Evolutionary conservation across 2,329 filamentous ascomycete genomes (phyloP).

Genomic region (Diaporthe amygdali): DNA sequence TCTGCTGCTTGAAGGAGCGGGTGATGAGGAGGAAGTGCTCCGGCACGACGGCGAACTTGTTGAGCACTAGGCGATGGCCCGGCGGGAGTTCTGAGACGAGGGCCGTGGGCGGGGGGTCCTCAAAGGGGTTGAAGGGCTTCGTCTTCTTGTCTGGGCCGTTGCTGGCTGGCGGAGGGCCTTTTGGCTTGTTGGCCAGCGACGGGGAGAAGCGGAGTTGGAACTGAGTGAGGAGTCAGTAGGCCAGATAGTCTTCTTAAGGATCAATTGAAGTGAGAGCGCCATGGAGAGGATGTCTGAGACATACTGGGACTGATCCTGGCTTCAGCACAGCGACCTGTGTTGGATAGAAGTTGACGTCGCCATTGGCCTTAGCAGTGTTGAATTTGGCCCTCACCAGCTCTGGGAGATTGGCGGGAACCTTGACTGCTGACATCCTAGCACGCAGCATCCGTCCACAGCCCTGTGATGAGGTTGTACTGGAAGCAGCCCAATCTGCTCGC

Average conservation of each 20-base stretch:
- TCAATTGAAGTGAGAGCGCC: neutral
- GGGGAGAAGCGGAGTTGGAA: conserved; percentile 78
- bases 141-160: conserved; percentile 33
- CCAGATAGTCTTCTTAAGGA: neutral
- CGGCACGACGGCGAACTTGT: conserved; percentile 76
- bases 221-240: conserved; percentile 42
- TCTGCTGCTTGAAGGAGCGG: conserved; percentile 67
- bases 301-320: conserved; percentile 48
- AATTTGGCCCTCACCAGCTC: conserved; percentile 57
- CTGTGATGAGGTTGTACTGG: neutral
- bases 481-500: conserved; percentile 7
- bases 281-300: conserved; percentile 25
- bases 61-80: conserved; percentile 69
- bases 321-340: conserved; percentile 57
- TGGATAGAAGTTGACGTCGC: conserved; percentile 59
- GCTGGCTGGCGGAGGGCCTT: conserved; percentile 34
- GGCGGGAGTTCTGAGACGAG: conserved; percentile 57
- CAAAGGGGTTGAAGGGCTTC: conserved; percentile 67
- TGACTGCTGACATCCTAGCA: conserved; percentile 43
- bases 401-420: conserved; percentile 52
- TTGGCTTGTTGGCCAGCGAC: conserved; percentile 71
- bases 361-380: conserved; percentile 49
- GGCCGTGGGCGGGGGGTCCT: conserved; percentile 60
- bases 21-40: conserved; percentile 77
- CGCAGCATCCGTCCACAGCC: neutral